Base-by-base conservation (phyloP, 495 filamentous ascomycete species). In the Aspergillus panamensis region DNA sequence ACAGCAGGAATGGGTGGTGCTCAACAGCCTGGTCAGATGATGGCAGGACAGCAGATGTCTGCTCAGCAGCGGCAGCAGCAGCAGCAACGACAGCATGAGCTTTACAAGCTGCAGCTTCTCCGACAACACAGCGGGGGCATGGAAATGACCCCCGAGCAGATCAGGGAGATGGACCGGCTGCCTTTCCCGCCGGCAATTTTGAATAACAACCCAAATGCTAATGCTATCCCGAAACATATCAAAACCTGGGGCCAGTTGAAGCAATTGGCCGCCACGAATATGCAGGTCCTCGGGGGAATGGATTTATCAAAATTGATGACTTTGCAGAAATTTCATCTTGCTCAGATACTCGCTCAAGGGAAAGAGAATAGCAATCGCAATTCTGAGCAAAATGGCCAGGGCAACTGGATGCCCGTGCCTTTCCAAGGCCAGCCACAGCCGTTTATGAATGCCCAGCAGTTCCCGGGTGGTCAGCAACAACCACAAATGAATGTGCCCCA, bases 191-290 rank as follows among this genome's bases (percentile, higher is more conserved):
- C 65, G 3, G 62, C 65, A 4, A 69, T 81, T 16, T 53, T 80
- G 7, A 71, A 64, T 45, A 72, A 61, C 30, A 69, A 66, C 16
- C 62, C 61, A 8, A 73, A 68, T 20, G 61, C 72, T 31, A 62
- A 63, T 19, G 63, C 73, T 45, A 68, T 86, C 0, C 86, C 88
- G 3, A 79, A 79, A 14, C 70, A 85, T 3, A 69, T 88, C 16
- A 87, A 83, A 65, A 86, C 84, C 54, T 95, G 90, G 90, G 80
- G 77, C 29, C 82, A 88, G 49, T 72, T 95, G 0, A 92, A 90
- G 67, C 70, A 82, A 40, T 88, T 80, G 77, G 72, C 82, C 1
- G 49, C 59, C 1, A 65, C 75, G 45, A 86, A 85, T 61, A 73
- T 73, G n/a, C 75, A 77, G 40, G 55, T 67, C 17, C 56, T 71